A percentile compares a stretch with the other conserved stretches of the same genome.
Evolutionary conservation across 2,329 filamentous ascomycete species (phyloP).

Genomic region (Claviceps sp.): DNA sequence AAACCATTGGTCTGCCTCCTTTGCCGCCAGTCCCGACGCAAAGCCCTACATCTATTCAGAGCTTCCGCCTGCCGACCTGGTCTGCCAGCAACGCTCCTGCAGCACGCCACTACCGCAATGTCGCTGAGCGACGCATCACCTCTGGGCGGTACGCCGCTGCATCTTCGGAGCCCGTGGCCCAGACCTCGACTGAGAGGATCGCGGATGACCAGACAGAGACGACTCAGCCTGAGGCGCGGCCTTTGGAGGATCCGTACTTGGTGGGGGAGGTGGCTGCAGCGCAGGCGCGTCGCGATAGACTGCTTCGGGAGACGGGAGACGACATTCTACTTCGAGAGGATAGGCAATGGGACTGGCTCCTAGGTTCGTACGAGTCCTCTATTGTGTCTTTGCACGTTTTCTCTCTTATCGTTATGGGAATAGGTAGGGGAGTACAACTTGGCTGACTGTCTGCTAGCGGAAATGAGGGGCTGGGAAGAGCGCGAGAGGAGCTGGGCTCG

Average conservation of each 20-base stretch:
- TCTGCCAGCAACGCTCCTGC: slow-evolving; percentile 40
- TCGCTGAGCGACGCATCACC: slow-evolving; percentile 47
- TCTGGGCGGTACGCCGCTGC: slow-evolving; percentile 24
- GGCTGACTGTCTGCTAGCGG: slow-evolving; percentile 22
- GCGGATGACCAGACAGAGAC: not conserved
- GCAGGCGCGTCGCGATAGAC: slow-evolving; percentile 40
- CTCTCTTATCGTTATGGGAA: not conserved
- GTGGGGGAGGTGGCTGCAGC: slow-evolving; percentile 53
- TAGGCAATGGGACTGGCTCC: slow-evolving; percentile 45
- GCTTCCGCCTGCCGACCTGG: slow-evolving; percentile 47
- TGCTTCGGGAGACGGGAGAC: slow-evolving; percentile 41
- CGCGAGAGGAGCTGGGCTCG: slow-evolving; percentile 35
- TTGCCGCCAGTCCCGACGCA: slow-evolving; percentile 28
- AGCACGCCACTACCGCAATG: slow-evolving; percentile 47
- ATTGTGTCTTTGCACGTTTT: no score
- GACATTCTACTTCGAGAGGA: slow-evolving; percentile 44
- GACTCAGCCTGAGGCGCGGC: slow-evolving; percentile 20
- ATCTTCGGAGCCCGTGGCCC: slow-evolving; percentile 14
- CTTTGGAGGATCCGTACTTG: slow-evolving; percentile 52
- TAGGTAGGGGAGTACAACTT: not conserved
- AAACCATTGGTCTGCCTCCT: slow-evolving; percentile 35
- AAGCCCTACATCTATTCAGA: slow-evolving; percentile 29
- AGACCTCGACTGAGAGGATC: slow-evolving; percentile 1
- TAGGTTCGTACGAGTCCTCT: slow-evolving; percentile 30
- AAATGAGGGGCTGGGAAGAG: slow-evolving; percentile 36